Evolutionary conservation across 106 monocot species (phyloP), one percentile per base, ranked within the genome.

Genomic region (Xerophyta viscosa): DNA sequence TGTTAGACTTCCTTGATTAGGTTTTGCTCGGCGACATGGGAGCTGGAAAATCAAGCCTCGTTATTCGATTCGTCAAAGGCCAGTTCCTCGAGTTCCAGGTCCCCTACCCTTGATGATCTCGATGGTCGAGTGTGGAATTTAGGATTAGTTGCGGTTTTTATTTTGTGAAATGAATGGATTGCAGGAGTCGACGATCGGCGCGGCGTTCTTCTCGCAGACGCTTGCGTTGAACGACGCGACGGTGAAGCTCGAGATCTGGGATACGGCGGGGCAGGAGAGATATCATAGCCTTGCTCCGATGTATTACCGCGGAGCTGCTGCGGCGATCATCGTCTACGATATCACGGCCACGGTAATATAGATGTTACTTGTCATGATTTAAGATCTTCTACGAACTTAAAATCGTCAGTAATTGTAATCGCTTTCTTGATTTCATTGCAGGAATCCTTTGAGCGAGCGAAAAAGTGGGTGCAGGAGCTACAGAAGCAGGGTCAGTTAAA

Each of bases 21-120:
- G 94, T 96, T 3, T 64, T 96, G 7, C 68, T 96, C 20, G 94
- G 94, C 6, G 94, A 96, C 46, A 85, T 96, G 84, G 94, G 94
- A 17, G 78, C 94, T 27, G 94, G 94, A 6, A 96, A 96, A 56
- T 96, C 94, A 14, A 96, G 94, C 66, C 81, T 96, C 48, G 94
- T 96, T 6, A 68, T 96, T 41, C 94, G 94, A 15, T 96, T 96
- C 64, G 88, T 96, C 41, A 96, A 88, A 64, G 94, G 88, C 28
- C 94, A 96, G 41, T 96, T 88, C 62, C 81, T 96, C 21, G 94
- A 96, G 49, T 96, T 85, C 61, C 94, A 96, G 88, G 94, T 74
- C 46, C 18, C 46, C 19, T 19, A 7, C 20, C 20, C 20, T 17
- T 33, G 15, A 27, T 41, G 56, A 28, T 27, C 0, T 31, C 11